Percentiles rank a stretch among this genome's conserved stretches.
Evolutionary conservation across 2,329 filamentous ascomycete species (phyloP).

Genomic region (Myriosclerotinia scirpicola): DNA sequence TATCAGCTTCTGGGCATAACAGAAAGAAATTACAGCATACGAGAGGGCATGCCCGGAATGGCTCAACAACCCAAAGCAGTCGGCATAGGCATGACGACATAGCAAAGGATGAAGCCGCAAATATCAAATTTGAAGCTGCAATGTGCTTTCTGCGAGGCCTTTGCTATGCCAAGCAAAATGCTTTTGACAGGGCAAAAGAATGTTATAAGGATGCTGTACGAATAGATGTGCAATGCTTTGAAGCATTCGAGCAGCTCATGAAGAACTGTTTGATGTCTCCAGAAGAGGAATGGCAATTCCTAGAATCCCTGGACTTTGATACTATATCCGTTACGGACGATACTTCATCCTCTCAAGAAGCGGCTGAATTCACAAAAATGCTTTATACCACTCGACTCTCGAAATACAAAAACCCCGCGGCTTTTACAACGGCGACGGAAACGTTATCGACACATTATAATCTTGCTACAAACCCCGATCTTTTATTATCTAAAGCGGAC

Average conservation of each 20-base stretch:
- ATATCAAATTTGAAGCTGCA: slow-evolving; percentile 85
- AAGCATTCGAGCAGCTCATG: slow-evolving; percentile 97
- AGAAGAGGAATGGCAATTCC: slow-evolving; percentile 68
- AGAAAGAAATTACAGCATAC: slow-evolving; percentile 70
- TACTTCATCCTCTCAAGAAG: slow-evolving; percentile 72
- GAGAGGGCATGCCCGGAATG: slow-evolving; percentile 52
- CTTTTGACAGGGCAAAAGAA: slow-evolving; percentile 94
- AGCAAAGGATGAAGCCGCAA: slow-evolving; percentile 65
- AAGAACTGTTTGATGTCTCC: slow-evolving; percentile 88
- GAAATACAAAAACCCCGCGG: slow-evolving; percentile 85
- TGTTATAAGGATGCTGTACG: slow-evolving; percentile 97
- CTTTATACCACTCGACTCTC: slow-evolving; percentile 94
- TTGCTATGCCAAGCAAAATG: slow-evolving; percentile 95
- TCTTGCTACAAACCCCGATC: slow-evolving; percentile 80
- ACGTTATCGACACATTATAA: slow-evolving; percentile 93
- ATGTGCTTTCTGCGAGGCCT: slow-evolving; percentile 96
- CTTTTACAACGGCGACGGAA: slow-evolving; percentile 83
- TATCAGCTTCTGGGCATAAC: slow-evolving; percentile 61
- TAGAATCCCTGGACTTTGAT: slow-evolving; percentile 82
- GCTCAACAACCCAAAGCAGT: slow-evolving; percentile 48
- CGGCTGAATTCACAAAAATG: slow-evolving; percentile 90
- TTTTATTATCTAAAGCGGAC: slow-evolving; percentile 86
- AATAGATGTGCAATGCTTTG: slow-evolving; percentile 97
- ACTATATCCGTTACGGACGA: slow-evolving; percentile 68
- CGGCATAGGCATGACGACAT: slow-evolving; percentile 36